These are phyloP conservation scores for Grosmannia clavigera DNA, from an alignment of 2,329 filamentous ascomycete species.

Conservation along the genomic window DNA sequence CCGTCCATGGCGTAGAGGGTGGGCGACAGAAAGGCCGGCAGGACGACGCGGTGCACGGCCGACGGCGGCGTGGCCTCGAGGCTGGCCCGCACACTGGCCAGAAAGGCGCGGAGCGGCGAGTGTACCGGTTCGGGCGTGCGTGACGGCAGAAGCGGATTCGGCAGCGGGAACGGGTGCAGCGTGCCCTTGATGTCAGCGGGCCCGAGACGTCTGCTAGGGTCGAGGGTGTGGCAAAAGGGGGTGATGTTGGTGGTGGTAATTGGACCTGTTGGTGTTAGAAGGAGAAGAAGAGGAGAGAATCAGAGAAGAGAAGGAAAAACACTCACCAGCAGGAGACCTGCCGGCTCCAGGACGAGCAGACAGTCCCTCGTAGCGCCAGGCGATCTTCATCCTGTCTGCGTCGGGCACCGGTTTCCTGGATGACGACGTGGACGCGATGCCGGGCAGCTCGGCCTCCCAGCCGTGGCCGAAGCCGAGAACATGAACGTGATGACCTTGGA, in stretches of 20 bases:
- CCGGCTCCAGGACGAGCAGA: conserved; percentile 17
- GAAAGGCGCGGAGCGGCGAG: conserved; percentile 51
- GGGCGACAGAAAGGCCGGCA: conserved; percentile 83
- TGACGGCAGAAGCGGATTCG: conserved; percentile 25
- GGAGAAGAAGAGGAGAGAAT: no score
- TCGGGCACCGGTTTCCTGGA: conserved; percentile 22
- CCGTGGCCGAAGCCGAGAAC: conserved; percentile 66
- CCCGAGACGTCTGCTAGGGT: conserved; percentile 54
- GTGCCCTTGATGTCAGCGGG: conserved; percentile 35
- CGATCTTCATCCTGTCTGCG: conserved; percentile 91
- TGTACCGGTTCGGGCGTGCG: conserved; percentile 9
- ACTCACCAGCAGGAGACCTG: no score
- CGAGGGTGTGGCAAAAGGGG: conserved; percentile 60
- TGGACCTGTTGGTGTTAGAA: neutral
- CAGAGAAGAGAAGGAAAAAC: neutral
- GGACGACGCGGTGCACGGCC: conserved; percentile 64
- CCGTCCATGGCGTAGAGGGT: conserved; percentile 61
- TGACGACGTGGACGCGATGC: conserved; percentile 34
- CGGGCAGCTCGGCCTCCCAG: conserved; percentile 79
- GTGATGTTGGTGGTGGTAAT: conserved; percentile 7
- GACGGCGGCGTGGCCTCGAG: conserved; percentile 45
- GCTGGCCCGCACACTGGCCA: conserved; percentile 43
- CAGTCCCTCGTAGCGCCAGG: conserved; percentile 87
- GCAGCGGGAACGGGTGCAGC: conserved; percentile 36
- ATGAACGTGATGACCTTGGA: conserved; percentile 83